Evolutionary conservation across 371 early-diverging fungal species (phyloP).

Genomic region (Coemansia sp.): DNA sequence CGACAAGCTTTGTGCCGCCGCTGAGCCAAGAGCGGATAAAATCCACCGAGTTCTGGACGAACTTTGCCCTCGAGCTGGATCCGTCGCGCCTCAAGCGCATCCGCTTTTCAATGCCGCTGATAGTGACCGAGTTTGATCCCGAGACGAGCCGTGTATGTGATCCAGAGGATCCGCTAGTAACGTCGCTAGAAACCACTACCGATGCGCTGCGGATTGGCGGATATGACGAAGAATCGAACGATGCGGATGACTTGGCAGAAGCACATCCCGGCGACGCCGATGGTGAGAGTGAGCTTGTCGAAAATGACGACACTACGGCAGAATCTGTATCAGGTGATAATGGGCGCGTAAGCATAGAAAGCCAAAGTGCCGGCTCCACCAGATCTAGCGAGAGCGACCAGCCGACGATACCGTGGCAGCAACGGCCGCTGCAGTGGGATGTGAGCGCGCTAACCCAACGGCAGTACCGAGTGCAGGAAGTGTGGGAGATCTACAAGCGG

Average conservation of each 20-base stretch:
- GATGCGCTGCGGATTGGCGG: slow-evolving; percentile 6
- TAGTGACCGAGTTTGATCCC: slow-evolving; percentile 48
- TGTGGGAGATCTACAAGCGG: slow-evolving; percentile 49
- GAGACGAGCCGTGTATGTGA: slow-evolving; percentile 34
- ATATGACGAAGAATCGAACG: background rate
- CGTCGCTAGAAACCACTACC: slow-evolving; percentile 17
- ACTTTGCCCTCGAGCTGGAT: slow-evolving; percentile 45
- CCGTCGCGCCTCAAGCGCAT: slow-evolving; percentile 46
- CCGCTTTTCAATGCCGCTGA: slow-evolving; percentile 51
- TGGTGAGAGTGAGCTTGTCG: background rate
- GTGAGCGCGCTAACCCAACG: slow-evolving; percentile 34
- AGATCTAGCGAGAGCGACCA: background rate
- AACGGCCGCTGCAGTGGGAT: slow-evolving; percentile 42
- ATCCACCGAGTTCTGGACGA: slow-evolving; percentile 49
- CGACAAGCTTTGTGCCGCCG: slow-evolving; percentile 43
- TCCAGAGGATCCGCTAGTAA: slow-evolving; percentile 7
- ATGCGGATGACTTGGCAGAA: background rate
- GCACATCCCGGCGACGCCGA: background rate
- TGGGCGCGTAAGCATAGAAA: background rate
- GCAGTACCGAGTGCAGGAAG: slow-evolving; percentile 48
- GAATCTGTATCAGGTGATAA: background rate
- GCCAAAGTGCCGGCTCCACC: background rate
- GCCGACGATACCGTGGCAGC: background rate
- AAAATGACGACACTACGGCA: background rate
- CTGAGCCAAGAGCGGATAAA: slow-evolving; percentile 50